Evolutionary conservation across 257 asterid species (phyloP).

Genomic region (Parsonsia alboflavescens): DNA sequence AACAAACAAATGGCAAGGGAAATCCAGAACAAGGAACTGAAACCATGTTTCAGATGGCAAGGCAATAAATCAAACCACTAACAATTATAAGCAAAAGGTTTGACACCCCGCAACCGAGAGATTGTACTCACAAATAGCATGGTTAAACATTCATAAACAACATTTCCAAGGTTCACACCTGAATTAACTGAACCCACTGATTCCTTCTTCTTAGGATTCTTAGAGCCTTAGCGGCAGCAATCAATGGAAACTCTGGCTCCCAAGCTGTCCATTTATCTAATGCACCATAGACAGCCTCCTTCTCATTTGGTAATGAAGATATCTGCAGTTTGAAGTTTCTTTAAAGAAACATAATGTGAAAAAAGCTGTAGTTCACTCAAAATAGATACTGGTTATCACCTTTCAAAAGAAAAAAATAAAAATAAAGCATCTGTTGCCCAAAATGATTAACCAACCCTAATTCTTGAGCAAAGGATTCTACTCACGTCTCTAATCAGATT

Average conservation of each 20-base stretch:
- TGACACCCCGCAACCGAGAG: not conserved
- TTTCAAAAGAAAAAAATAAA: not conserved
- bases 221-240: slow-evolving; percentile 93
- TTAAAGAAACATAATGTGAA: not conserved
- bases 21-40: not conserved
- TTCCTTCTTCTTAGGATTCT: slow-evolving; percentile 58
- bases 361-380: not conserved
- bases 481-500: slow-evolving; percentile 66
- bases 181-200: slow-evolving; percentile 76
- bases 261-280: slow-evolving; percentile 87
- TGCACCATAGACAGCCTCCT: slow-evolving; percentile 72
- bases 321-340: slow-evolving; percentile 37
- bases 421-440: not conserved
- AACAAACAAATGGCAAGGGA: not conserved
- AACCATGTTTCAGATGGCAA: not conserved
- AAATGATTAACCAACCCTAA: not conserved
- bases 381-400: not conserved
- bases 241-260: slow-evolving; percentile 89
- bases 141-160: not conserved
- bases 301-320: slow-evolving; percentile 77
- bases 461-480: slow-evolving; percentile 10
- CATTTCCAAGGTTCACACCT: slow-evolving; percentile 33
- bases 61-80: not conserved
- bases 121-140: slow-evolving; percentile 1
- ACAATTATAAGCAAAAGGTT: not conserved